A percentile compares a stretch with the other conserved stretches of the same genome.
Evolutionary conservation across 371 early-diverging fungal genomes (phyloP).

Genomic region (Coemansia sp.): DNA sequence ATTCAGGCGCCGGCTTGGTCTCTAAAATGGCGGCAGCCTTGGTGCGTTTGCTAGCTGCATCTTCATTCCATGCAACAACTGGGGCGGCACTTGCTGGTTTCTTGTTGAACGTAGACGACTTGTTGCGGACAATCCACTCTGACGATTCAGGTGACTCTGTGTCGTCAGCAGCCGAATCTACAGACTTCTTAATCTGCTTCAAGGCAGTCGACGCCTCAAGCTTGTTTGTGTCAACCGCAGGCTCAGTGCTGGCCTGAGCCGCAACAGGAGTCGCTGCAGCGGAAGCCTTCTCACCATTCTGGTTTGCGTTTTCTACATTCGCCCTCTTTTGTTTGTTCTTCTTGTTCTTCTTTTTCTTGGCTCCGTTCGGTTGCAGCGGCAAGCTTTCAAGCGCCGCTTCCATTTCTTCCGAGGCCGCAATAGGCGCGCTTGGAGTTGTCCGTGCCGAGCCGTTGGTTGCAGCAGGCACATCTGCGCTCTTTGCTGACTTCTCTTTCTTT

Average conservation of each 20-base stretch:
- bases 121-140: constrained; percentile 38
- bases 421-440: background rate
- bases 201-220: background rate
- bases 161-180: background rate
- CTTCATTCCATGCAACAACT: constrained; percentile 40
- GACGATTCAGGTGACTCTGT: background rate
- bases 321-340: constrained; percentile 11
- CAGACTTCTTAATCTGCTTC: background rate
- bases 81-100: constrained; percentile 3
- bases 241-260: background rate
- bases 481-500: constrained; percentile 22
- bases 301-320: background rate
- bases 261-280: background rate
- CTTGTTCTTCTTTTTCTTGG: constrained; percentile 16
- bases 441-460: background rate
- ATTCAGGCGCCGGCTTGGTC: constrained; percentile 26
- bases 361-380: constrained; percentile 11
- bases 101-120: background rate
- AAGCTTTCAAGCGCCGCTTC: constrained; percentile 16
- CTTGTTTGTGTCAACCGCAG: background rate
- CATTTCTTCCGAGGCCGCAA: constrained; percentile 28
- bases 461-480: background rate
- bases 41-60: constrained; percentile 29
- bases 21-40: constrained; percentile 23
- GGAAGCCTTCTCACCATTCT: background rate